phyloP scores from a whole-genome alignment of 2,329 filamentous ascomycete species.

The Thelonectria olida region DNA sequence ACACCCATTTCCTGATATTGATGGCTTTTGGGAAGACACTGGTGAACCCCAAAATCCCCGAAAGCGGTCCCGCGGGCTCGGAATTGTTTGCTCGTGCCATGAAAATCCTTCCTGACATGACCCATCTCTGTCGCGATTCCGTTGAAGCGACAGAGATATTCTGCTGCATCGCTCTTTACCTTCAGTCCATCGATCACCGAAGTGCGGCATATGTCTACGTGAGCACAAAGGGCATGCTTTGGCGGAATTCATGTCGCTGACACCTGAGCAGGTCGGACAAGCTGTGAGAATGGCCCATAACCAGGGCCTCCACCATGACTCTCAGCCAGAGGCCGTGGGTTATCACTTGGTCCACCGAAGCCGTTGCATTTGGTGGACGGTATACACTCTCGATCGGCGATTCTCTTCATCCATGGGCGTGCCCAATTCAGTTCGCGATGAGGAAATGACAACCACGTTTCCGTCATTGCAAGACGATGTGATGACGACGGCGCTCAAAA shows the following conservation, averaged over 20 bases:
- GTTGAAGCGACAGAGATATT: constrained; percentile 19
- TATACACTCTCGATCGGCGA: constrained; percentile 13
- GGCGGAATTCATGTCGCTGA: not conserved
- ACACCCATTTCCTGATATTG: constrained; percentile 13
- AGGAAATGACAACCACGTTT: constrained; percentile 10
- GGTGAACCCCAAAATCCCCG: not conserved
- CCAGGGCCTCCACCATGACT: constrained; percentile 18
- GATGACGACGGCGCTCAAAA: constrained; percentile 1
- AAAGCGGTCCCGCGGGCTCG: constrained; percentile 16
- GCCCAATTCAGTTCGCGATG: constrained; percentile 9
- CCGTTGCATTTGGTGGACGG: constrained; percentile 17
- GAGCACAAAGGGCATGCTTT: too few species aligned
- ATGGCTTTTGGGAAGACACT: constrained; percentile 22
- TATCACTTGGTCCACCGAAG: constrained; percentile 5
- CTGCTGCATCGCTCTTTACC: constrained; percentile 16
- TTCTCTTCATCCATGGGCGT: constrained; percentile 21
- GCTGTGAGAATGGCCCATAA: constrained; percentile 20
- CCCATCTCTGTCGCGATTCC: constrained; percentile 13
- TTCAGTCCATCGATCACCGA: constrained; percentile 20
- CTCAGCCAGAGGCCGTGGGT: not conserved
- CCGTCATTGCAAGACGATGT: not conserved
- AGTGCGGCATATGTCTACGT: constrained; percentile 17
- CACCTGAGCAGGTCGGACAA: constrained; percentile 9
- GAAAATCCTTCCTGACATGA: constrained; percentile 16
- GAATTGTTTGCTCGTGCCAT: constrained; percentile 11